Evolutionary conservation across 2,329 filamentous ascomycete genomes (phyloP).

Genomic region (Microdochium bolleyi): DNA sequence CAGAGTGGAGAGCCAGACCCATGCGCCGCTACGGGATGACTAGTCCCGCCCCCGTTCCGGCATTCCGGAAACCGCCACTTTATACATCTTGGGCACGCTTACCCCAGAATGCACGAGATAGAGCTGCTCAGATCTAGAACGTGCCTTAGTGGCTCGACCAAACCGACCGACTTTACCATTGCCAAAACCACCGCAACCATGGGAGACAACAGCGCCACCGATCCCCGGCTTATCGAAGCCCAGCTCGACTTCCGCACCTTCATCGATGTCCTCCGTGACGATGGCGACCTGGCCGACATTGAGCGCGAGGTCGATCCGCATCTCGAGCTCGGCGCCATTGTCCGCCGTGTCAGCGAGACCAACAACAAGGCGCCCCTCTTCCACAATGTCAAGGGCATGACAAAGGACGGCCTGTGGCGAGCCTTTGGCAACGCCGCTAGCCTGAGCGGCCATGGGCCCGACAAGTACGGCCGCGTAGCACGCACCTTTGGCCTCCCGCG

Average conservation of each 20-base stretch:
- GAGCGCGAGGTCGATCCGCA: conserved; percentile 31
- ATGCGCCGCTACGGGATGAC: too few relatives aligned
- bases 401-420: conserved; percentile 34
- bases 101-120: too few relatives aligned
- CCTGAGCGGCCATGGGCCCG: conserved; percentile 19
- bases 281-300: conserved; percentile 36
- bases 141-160: too few relatives aligned
- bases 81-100: background rate
- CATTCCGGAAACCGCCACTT: background rate
- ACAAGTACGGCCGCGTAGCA: conserved; percentile 31
- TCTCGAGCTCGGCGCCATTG: conserved; percentile 38
- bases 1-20: too few relatives aligned
- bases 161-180: too few relatives aligned
- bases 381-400: conserved; percentile 38
- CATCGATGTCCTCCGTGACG: conserved; percentile 29
- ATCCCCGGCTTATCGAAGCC: background rate
- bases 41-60: too few relatives aligned
- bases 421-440: conserved; percentile 36
- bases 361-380: conserved; percentile 40
- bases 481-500: conserved; percentile 30
- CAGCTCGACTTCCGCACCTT: conserved; percentile 30
- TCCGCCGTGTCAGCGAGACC: conserved; percentile 33
- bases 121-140: too few relatives aligned
- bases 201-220: background rate
- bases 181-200: too few relatives aligned